Conservation (phyloP, 108 stramenopile genomes). For the Conticribra guillardii region DNA sequence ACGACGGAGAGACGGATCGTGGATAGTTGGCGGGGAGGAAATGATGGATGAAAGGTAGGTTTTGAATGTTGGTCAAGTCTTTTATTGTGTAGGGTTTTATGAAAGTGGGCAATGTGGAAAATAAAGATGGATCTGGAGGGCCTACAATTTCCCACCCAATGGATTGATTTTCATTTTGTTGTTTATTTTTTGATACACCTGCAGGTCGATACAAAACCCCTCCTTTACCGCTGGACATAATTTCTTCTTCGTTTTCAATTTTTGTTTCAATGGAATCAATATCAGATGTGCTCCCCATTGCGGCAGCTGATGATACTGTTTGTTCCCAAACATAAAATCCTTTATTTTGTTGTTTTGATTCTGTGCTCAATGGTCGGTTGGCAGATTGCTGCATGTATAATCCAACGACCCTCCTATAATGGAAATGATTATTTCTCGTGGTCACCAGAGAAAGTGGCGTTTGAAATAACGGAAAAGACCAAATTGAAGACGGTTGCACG, state of each 20-base stretch:
- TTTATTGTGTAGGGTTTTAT: constrained; percentile 2
- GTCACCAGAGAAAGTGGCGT: no score
- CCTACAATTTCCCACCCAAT: constrained; percentile 29
- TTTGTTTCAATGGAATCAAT: neutral
- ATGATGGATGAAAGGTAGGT: constrained; percentile 52
- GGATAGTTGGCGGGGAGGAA: constrained; percentile 87
- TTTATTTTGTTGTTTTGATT: no score
- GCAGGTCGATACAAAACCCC: neutral
- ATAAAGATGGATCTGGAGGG: neutral
- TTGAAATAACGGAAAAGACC: no score
- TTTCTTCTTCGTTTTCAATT: neutral
- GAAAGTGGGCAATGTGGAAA: constrained; percentile 9
- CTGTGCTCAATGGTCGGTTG: no score
- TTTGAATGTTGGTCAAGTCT: constrained; percentile 29
- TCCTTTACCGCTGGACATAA: neutral
- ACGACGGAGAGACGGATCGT: constrained; percentile 70
- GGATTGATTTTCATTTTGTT: constrained; percentile 2
- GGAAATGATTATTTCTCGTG: no score
- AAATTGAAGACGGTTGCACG: no score
- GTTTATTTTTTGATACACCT: neutral
- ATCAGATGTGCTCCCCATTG: neutral
- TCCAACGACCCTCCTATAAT: no score
- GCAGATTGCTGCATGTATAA: no score
- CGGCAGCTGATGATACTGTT: neutral
- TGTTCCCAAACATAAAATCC: constrained; percentile 3